Evolutionary conservation across 106 monocot species (phyloP).

Genomic region (Allium sativum): DNA sequence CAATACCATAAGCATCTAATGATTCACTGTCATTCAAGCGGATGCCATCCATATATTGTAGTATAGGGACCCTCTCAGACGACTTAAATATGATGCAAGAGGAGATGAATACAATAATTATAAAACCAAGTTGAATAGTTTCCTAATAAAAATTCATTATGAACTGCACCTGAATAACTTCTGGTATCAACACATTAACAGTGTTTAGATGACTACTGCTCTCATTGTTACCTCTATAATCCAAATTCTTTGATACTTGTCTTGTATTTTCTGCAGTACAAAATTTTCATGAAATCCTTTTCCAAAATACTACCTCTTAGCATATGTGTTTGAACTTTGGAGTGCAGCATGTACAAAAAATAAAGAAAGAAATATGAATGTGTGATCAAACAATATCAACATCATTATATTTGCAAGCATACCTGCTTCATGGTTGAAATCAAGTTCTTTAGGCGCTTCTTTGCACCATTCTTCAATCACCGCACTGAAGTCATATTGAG

Average conservation of each 20-base stretch:
- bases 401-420: neutral
- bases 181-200: slow-evolving; percentile 83
- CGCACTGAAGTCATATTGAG: slow-evolving; percentile 86
- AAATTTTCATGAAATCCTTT: too few relatives aligned
- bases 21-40: slow-evolving; percentile 75
- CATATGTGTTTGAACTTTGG: too few relatives aligned
- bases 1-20: slow-evolving; percentile 63
- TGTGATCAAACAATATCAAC: too few relatives aligned
- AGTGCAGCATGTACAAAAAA: too few relatives aligned
- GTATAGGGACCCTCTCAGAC: slow-evolving; percentile 76
- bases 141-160: too few relatives aligned
- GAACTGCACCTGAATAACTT: slow-evolving; percentile 72
- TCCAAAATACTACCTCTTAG: too few relatives aligned
- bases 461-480: slow-evolving; percentile 99
- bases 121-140: too few relatives aligned
- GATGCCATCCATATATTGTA: slow-evolving; percentile 98
- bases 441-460: slow-evolving; percentile 97
- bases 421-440: slow-evolving; percentile 98
- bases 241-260: slow-evolving; percentile 64
- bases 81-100: slow-evolving; percentile 42
- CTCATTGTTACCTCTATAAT: slow-evolving; percentile 22
- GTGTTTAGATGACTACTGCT: slow-evolving; percentile 12
- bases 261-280: slow-evolving; percentile 35
- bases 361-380: too few relatives aligned
- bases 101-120: neutral